These are phyloP conservation scores for Dianthus caryophyllus DNA, from an alignment of 148 eudicot genomes.

Conservation along the genomic window DNA sequence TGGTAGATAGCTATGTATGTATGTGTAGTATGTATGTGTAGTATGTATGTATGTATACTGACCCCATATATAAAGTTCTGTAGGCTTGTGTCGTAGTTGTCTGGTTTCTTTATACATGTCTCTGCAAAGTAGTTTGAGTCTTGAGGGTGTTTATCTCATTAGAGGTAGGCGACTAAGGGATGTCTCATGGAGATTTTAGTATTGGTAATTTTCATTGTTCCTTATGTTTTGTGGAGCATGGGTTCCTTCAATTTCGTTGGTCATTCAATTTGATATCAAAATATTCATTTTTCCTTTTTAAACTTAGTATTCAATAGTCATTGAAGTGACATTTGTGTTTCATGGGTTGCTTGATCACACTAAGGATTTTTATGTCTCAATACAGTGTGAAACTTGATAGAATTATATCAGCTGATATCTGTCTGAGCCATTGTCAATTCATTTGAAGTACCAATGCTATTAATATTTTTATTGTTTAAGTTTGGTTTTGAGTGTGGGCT, in stretches of 20 bases:
- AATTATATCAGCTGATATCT: neutral
- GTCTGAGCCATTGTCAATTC: neutral
- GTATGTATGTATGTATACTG: neutral
- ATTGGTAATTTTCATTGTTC: too few species aligned
- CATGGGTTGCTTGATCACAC: neutral
- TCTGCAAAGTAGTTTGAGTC: too few species aligned
- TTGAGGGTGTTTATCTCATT: too few species aligned
- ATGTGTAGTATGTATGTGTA: neutral
- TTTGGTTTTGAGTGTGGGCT: neutral
- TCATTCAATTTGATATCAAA: too few species aligned
- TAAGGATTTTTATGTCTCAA: neutral
- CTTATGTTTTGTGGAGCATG: too few species aligned
- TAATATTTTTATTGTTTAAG: neutral
- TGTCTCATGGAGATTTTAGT: too few species aligned
- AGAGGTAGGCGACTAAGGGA: too few species aligned
- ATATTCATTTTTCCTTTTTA: too few species aligned
- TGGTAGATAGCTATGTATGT: too few species aligned
- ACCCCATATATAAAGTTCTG: neutral
- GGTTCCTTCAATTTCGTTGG: too few species aligned
- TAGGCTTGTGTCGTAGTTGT: neutral
- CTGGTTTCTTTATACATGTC: too few species aligned
- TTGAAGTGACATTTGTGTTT: neutral
- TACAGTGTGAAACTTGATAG: neutral
- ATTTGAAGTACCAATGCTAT: slow-evolving; percentile 3
- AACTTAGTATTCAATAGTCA: too few species aligned